These are phyloP conservation scores for Raffaelea deltoideospora DNA, from an alignment of 2,329 filamentous ascomycete genomes.

Conservation along the genomic window DNA sequence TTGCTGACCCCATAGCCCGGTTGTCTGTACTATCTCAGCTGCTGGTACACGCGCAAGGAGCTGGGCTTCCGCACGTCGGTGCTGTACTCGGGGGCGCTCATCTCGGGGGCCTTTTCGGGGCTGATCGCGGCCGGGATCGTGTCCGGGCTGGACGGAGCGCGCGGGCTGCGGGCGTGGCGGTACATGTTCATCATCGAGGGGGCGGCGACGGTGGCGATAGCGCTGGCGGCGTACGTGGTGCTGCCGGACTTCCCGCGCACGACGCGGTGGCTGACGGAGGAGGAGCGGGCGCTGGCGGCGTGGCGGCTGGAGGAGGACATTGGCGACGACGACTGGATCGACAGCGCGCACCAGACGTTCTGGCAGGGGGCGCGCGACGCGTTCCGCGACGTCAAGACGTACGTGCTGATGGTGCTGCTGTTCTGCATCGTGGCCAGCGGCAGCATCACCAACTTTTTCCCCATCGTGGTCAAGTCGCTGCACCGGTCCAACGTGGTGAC, in stretches of 20 bases:
- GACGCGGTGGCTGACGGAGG: slow-evolving; percentile 27
- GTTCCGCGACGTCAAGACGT: slow-evolving; percentile 43
- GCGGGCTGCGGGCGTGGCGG: slow-evolving; percentile 5
- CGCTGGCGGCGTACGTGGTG: slow-evolving; percentile 17
- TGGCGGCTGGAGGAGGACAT: slow-evolving; percentile 32
- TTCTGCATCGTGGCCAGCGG: slow-evolving; percentile 39
- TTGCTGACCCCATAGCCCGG: slow-evolving; percentile 1
- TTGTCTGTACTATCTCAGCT: slow-evolving; percentile 24
- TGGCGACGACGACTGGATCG: slow-evolving; percentile 47
- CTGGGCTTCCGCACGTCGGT: slow-evolving; percentile 43
- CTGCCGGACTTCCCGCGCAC: slow-evolving; percentile 44
- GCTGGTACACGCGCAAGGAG: slow-evolving; percentile 53
- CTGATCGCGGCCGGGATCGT: slow-evolving; percentile 44
- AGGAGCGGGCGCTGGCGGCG: slow-evolving; percentile 27
- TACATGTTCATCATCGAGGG: slow-evolving; percentile 10
- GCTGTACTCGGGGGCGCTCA: slow-evolving; percentile 41
- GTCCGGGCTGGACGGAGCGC: slow-evolving; percentile 27
- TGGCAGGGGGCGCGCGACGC: slow-evolving; percentile 19
- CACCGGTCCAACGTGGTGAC: slow-evolving; percentile 45
- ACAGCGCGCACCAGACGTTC: slow-evolving; percentile 13
- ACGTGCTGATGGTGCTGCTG: slow-evolving; percentile 39
- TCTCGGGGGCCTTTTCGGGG: slow-evolving; percentile 53
- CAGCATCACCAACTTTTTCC: slow-evolving; percentile 54
- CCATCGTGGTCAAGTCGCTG: slow-evolving; percentile 50
- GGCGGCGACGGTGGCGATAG: slow-evolving; percentile 7